A percentile compares a stretch with the other conserved stretches of the same genome.
Conservation (phyloP, 1,284 basidiomycete species). For the Anthracocystis walkeri region DNA sequence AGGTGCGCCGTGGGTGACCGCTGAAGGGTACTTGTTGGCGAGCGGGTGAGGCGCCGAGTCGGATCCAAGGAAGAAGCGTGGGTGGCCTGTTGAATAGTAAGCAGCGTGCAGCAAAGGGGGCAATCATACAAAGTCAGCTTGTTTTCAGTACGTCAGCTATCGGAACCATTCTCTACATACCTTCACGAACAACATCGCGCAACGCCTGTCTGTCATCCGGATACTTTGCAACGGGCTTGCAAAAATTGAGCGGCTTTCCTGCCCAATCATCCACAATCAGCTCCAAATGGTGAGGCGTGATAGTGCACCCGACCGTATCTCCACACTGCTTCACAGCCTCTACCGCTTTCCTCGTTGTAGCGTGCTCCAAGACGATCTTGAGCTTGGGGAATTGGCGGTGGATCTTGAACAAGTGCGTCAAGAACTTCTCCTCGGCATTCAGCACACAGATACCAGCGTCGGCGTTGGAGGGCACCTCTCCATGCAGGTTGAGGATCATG, state of each 20-base stretch:
- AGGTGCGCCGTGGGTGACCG: slow-evolving; percentile 54
- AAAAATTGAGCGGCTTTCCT: slow-evolving; percentile 94
- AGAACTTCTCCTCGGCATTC: slow-evolving; percentile 91
- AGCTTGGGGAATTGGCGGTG: slow-evolving; percentile 89
- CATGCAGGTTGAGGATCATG: slow-evolving; percentile 96
- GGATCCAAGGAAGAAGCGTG: slow-evolving; percentile 96
- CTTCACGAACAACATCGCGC: slow-evolving; percentile 78
- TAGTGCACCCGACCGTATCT: slow-evolving; percentile 91
- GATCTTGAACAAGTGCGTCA: slow-evolving; percentile 86
- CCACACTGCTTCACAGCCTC: slow-evolving; percentile 74
- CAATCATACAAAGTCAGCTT: no score
- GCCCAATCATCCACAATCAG: slow-evolving; percentile 98
- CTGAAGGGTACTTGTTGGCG: slow-evolving; percentile 78
- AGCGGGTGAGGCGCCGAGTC: slow-evolving; percentile 95
- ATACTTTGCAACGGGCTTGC: slow-evolving; percentile 98
- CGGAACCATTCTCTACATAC: no score
- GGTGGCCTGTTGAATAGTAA: slow-evolving; percentile 74
- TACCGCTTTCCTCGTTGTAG: slow-evolving; percentile 96
- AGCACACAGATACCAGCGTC: slow-evolving; percentile 87
- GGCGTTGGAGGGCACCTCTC: slow-evolving; percentile 93
- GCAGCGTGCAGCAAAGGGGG: no score
- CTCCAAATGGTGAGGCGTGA: slow-evolving; percentile 95
- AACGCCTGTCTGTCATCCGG: slow-evolving; percentile 90
- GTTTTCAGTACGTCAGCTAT: no score
- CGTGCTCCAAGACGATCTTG: slow-evolving; percentile 97